Percentiles rank a stretch among this genome's conserved stretches.
Conservation (phyloP, 345 rosid genomes). For the Syzygium oleosum region DNA sequence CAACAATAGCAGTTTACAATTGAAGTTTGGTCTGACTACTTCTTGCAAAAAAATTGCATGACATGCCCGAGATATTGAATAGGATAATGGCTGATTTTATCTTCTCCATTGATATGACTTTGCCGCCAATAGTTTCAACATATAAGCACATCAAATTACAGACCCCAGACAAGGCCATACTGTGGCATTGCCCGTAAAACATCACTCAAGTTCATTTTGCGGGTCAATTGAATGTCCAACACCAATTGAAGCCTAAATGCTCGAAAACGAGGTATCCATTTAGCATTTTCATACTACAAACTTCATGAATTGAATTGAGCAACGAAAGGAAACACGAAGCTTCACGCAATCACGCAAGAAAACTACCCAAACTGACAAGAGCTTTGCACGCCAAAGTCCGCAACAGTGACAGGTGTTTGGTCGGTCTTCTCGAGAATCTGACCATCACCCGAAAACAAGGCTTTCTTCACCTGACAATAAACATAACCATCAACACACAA, state of each 20-base stretch:
- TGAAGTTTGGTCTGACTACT: background rate
- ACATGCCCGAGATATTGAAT: background rate
- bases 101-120: background rate
- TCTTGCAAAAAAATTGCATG: background rate
- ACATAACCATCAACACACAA: background rate
- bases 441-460: conserved; percentile 36
- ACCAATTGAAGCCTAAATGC: background rate
- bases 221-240: background rate
- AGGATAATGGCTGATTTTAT: background rate
- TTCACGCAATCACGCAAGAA: background rate
- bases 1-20: background rate
- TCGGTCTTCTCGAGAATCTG: conserved; percentile 64
- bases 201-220: background rate
- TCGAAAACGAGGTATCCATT: background rate
- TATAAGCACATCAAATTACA: background rate
- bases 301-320: background rate
- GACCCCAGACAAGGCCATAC: background rate
- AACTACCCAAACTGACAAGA: conserved; percentile 64
- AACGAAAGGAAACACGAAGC: background rate
- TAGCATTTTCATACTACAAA: background rate
- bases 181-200: background rate
- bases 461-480: conserved; percentile 28
- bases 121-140: background rate
- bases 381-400: conserved; percentile 92
- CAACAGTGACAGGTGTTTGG: conserved; percentile 72